Evolutionary conservation across 306 rosid species (phyloP).

Genomic region (Biancaea sappan): DNA sequence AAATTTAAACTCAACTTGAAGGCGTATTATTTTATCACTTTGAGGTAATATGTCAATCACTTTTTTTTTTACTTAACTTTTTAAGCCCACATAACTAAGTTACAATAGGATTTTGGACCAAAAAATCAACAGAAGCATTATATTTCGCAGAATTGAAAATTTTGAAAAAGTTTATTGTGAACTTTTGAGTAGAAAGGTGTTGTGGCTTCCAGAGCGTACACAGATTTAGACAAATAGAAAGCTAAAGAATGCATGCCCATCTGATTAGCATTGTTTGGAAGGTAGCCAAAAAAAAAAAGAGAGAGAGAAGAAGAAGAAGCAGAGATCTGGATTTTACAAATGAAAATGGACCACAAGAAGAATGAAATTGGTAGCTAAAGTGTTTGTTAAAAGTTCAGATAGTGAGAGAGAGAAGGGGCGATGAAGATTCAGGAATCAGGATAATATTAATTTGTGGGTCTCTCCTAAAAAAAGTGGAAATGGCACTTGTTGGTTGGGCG

Average conservation of each 20-base stretch:
- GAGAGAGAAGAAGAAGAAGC: too few relatives aligned
- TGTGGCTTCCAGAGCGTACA: constrained; percentile 22
- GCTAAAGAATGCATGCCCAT: not conserved
- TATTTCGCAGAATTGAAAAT: too few relatives aligned
- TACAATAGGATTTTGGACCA: too few relatives aligned
- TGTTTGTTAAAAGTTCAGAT: not conserved
- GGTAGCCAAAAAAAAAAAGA: too few relatives aligned
- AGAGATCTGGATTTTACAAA: too few relatives aligned
- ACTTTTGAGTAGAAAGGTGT: not conserved
- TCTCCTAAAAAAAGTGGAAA: not conserved
- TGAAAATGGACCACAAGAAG: not conserved
- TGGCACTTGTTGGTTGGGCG: constrained; percentile 39
- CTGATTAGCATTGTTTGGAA: not conserved
- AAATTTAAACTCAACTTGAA: too few relatives aligned
- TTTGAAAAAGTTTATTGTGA: too few relatives aligned
- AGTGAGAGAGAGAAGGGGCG: not conserved
- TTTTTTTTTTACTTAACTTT: too few relatives aligned
- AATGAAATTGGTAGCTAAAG: constrained; percentile 30
- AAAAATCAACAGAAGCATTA: too few relatives aligned
- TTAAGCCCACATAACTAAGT: too few relatives aligned
- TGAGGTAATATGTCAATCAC: too few relatives aligned
- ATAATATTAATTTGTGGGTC: constrained; percentile 13
- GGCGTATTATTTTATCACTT: too few relatives aligned
- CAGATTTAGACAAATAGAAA: constrained; percentile 28
- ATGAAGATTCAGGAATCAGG: constrained; percentile 11